A percentile compares a stretch with the other conserved stretches of the same genome.
These are phyloP conservation scores for Begonia masoniana DNA, from an alignment of 306 rosid species.

Conservation along the genomic window DNA sequence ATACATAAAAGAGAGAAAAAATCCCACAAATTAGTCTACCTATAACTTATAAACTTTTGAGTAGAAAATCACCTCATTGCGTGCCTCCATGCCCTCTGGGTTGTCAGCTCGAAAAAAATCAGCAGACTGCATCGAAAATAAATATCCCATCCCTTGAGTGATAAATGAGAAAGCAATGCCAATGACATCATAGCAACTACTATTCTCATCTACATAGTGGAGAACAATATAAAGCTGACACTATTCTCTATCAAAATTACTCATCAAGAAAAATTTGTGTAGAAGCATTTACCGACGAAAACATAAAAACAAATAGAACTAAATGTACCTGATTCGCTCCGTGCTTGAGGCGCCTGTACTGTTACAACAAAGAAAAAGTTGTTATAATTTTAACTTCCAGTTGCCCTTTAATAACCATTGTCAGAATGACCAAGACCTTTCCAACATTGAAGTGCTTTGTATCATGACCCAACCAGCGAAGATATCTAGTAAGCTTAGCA, in stretches of 20 bases:
- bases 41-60: slow-evolving; percentile 12
- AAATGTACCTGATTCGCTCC: slow-evolving; percentile 73
- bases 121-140: slow-evolving; percentile 54
- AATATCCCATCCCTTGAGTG: too few relatives aligned
- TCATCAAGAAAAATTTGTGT: background rate
- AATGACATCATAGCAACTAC: slow-evolving; percentile 9
- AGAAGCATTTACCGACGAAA: background rate
- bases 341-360: slow-evolving; percentile 98
- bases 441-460: slow-evolving; percentile 99
- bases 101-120: slow-evolving; percentile 96
- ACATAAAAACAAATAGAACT: background rate
- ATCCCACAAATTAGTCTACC: background rate
- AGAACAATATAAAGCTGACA: background rate
- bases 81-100: slow-evolving; percentile 95
- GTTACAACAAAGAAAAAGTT: slow-evolving; percentile 22
- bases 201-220: background rate
- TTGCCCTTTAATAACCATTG: background rate
- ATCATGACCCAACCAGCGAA: slow-evolving; percentile 97
- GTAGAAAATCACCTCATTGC: slow-evolving; percentile 73
- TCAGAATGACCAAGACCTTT: slow-evolving; percentile 58
- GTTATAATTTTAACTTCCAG: slow-evolving; percentile 4
- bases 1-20: background rate
- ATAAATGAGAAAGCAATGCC: too few relatives aligned
- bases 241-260: background rate
- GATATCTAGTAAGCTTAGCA: slow-evolving; percentile 96